Conservation (phyloP, 148 eudicot genomes). For the Mesembryanthemum crystallinum region DNA sequence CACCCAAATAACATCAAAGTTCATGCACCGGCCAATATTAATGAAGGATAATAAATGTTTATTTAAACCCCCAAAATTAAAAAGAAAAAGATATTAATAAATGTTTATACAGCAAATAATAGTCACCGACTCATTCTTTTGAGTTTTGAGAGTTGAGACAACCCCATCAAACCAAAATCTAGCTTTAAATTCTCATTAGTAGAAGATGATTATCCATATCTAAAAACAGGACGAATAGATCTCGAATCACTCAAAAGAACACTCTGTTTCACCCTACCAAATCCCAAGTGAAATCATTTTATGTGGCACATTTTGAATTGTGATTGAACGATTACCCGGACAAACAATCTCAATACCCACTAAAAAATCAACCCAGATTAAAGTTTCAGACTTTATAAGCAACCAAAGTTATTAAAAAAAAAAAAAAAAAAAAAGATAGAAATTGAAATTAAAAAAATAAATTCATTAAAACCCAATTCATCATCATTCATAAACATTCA, state of each 20-base stretch:
- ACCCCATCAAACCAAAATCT: not conserved
- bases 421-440: not conserved
- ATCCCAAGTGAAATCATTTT: not conserved
- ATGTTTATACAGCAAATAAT: constrained; percentile 1
- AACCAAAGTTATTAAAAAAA: not conserved
- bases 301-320: not conserved
- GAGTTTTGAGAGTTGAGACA: too few relatives aligned
- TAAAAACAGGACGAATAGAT: not conserved
- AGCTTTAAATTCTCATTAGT: not conserved
- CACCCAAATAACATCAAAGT: constrained; percentile 12
- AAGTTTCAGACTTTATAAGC: not conserved
- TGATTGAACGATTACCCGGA: not conserved
- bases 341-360: not conserved
- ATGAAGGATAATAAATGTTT: not conserved
- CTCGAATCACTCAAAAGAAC: not conserved
- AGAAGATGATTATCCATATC: not conserved
- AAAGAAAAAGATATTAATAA: not conserved
- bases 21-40: constrained; percentile 22
- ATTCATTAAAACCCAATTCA: not conserved
- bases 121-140: constrained; percentile 1
- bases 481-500: not conserved
- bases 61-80: too few relatives aligned
- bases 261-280: not conserved
- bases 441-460: not conserved
- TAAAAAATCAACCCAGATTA: not conserved